Evolutionary conservation across 352 stramenopile genomes (phyloP).

Genomic region (Globisporangium takayamanum): DNA sequence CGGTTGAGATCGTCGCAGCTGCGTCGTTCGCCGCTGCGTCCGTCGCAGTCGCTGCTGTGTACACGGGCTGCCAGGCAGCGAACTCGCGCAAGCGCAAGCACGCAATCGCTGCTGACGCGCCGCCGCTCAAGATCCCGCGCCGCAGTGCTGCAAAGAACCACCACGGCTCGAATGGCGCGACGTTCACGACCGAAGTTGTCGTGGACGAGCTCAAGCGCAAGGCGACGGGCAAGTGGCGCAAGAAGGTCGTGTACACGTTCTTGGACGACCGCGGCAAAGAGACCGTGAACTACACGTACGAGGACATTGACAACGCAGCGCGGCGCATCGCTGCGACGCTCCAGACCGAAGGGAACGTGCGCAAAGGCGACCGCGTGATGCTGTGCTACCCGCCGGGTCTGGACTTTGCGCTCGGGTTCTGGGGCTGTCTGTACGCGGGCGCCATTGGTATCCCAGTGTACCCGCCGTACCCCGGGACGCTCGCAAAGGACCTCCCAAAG

Average conservation of each 20-base stretch:
- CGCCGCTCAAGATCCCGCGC: slow-evolving; percentile 30
- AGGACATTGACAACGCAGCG: slow-evolving; percentile 59
- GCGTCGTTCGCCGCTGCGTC: slow-evolving; percentile 41
- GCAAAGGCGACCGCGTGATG: slow-evolving; percentile 68
- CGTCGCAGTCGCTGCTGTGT: slow-evolving; percentile 25
- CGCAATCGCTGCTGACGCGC: neutral
- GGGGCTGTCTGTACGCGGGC: slow-evolving; percentile 72
- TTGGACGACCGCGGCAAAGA: slow-evolving; percentile 68
- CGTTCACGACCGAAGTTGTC: slow-evolving; percentile 27
- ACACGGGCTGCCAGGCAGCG: slow-evolving; percentile 11
- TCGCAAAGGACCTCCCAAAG: slow-evolving; percentile 73
- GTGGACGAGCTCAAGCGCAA: slow-evolving; percentile 47
- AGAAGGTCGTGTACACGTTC: slow-evolving; percentile 80
- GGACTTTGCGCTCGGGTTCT: slow-evolving; percentile 76
- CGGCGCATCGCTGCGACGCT: slow-evolving; percentile 53
- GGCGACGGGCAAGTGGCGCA: slow-evolving; percentile 33
- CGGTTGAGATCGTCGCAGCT: slow-evolving; percentile 41
- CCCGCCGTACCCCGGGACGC: slow-evolving; percentile 60
- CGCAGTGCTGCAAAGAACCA: neutral
- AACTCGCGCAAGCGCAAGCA: slow-evolving; percentile 24
- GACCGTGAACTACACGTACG: slow-evolving; percentile 58
- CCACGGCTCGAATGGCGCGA: slow-evolving; percentile 27
- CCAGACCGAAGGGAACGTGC: slow-evolving; percentile 36
- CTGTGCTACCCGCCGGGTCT: slow-evolving; percentile 70
- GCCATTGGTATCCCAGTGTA: slow-evolving; percentile 70